Evolutionary conservation across 306 rosid genomes (phyloP), one percentile per base, ranked within the genome.

Genomic region (Casuarina glauca): DNA sequence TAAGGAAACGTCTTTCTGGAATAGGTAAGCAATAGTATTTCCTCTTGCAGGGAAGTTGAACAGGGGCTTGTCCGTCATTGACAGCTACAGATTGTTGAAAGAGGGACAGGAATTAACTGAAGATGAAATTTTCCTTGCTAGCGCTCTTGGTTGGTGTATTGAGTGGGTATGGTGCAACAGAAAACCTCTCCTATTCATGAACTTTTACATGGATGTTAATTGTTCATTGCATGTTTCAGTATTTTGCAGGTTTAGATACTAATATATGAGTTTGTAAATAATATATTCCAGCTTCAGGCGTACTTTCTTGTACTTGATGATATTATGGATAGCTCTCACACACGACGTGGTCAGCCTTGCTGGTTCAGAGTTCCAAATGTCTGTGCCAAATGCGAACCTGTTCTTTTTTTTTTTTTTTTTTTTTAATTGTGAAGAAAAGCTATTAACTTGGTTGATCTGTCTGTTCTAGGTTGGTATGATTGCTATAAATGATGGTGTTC

Each of bases 401-500:
- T 46, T 62, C 4, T 7, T 12, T n/a, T 60, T 8, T 67, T 19
- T 44, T 51, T 26, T 9, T 55, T 8, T 52, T 76, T 60, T 80
- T 41, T 61, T 71, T 70, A 54, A 17, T 76, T 53, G 66, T 72
- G 49, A 76, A 26, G 45, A 49, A 9, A 75, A 46, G 75, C 67
- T 51, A 62, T 64, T 38, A 38, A 74, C 51, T 45, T 60, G 63
- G 69, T 6, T 7, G 46, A 76, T 61, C 36, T 79, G 55, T 76
- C 11, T 61, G 77, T 68, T 73, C 60, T 64, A 95, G 99, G 89
- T 95, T 72, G 99, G 97, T 78, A n/a, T 95, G 86, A 90, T 95
- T 80, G 99, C 99, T 5, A 84, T 49, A 36, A 95, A 93, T 77
- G 99, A 95, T 81, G 99, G 97, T 81, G 52, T 88, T 81, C 35